A percentile compares a stretch with the other conserved stretches of the same genome.
phyloP scores from a whole-genome alignment of 306 rosid species.

The Pyrus communis region DNA sequence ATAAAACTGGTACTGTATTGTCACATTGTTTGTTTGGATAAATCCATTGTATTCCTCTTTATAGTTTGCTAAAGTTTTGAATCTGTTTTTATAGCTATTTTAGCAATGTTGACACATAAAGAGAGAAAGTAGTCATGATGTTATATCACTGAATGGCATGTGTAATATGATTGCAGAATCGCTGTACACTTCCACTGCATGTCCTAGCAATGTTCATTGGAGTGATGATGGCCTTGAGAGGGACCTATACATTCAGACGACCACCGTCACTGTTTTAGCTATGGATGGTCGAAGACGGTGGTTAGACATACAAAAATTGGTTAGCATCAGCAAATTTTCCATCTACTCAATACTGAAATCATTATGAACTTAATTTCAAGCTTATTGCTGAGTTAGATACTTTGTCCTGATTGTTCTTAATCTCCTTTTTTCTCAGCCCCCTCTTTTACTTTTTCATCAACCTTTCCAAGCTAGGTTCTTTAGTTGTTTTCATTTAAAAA shows the following conservation, averaged over 20 bases:
- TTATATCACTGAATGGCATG: not conserved
- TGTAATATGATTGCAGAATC: constrained; percentile 44
- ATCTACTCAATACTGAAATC: constrained; percentile 2
- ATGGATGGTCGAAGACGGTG: constrained; percentile 99
- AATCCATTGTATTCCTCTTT: not conserved
- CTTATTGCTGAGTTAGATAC: not conserved
- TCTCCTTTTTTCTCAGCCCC: not conserved
- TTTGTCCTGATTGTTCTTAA: not conserved
- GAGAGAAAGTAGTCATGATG: not conserved
- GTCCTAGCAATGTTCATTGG: constrained; percentile 77
- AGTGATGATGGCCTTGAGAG: constrained; percentile 88
- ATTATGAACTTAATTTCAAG: not conserved
- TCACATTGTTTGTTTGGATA: not conserved
- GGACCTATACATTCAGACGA: constrained; percentile 72
- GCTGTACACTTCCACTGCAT: constrained; percentile 34
- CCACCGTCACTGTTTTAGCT: constrained; percentile 79
- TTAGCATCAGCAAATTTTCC: constrained; percentile 24
- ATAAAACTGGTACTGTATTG: constrained; percentile 46
- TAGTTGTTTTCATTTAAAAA: not conserved
- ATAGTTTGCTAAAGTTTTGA: not conserved
- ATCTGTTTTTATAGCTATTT: not conserved
- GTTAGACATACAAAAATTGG: constrained; percentile 92
- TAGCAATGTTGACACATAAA: not conserved
- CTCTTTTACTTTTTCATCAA: not conserved
- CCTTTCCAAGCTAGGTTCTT: not conserved